Evolutionary conservation across 139 green algal genomes (phyloP).

Genomic region (Diplosphaera chodatii): DNA sequence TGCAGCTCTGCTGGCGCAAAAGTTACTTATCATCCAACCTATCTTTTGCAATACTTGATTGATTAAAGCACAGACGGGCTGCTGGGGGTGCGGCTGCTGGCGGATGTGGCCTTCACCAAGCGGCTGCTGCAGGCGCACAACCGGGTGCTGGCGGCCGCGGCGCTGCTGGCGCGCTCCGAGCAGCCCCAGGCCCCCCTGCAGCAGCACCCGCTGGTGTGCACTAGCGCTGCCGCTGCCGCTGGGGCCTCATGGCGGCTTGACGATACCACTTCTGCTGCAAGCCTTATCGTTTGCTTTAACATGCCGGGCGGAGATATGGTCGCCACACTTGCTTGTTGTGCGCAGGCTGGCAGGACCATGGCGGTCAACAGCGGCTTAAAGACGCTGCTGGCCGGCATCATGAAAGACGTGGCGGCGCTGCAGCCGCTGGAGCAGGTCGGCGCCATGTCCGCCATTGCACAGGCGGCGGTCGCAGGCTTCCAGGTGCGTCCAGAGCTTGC

Average conservation of each 20-base stretch:
- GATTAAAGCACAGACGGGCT: background rate
- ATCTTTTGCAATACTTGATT: too few species aligned
- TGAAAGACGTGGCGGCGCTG: background rate
- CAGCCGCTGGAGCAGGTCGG: background rate
- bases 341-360: background rate
- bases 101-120: background rate
- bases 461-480: background rate
- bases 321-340: background rate
- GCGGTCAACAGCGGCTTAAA: background rate
- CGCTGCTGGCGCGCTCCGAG: background rate
- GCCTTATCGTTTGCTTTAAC: too few species aligned
- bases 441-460: background rate
- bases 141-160: background rate
- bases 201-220: background rate
- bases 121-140: background rate
- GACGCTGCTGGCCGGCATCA: background rate
- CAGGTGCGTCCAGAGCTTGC: background rate
- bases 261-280: too few species aligned
- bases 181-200: background rate
- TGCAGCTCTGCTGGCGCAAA: too few species aligned
- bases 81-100: background rate
- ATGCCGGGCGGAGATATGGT: background rate
- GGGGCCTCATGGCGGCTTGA: too few species aligned
- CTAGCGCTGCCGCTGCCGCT: too few species aligned
- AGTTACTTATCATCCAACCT: too few species aligned